Percentiles rank a stretch among this genome's conserved stretches.
These are phyloP conservation scores for Talaromyces sp. DNA, from an alignment of 2,329 filamentous ascomycete genomes.

Conservation along the genomic window DNA sequence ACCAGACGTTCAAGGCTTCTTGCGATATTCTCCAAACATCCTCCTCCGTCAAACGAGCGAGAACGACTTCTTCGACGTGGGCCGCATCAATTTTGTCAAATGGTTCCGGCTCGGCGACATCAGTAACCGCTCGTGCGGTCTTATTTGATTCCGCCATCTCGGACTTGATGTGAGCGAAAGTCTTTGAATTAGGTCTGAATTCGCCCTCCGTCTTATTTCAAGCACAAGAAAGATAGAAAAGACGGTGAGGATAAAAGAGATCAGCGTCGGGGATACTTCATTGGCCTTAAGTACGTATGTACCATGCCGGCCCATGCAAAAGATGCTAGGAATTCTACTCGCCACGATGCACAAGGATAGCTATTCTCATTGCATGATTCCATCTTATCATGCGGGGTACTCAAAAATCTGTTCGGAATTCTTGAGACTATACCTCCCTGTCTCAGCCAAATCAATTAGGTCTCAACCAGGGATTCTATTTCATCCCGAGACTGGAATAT, in stretches of 20 bases:
- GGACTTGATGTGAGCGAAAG: background rate
- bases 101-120: conserved; percentile 18
- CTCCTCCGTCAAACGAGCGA: conserved; percentile 47
- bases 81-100: conserved; percentile 15
- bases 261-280: background rate
- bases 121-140: background rate
- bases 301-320: background rate
- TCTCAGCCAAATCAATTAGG: background rate
- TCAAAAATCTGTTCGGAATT: background rate
- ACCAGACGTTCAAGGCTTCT: conserved; percentile 42
- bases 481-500: background rate
- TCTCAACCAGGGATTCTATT: background rate
- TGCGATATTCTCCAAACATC: conserved; percentile 43
- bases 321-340: background rate
- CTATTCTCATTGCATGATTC: conserved; percentile 1
- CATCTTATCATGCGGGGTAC: background rate
- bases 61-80: conserved; percentile 45
- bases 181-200: background rate
- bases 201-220: background rate
- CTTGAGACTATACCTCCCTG: background rate
- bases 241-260: background rate
- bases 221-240: background rate
- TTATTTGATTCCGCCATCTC: background rate
- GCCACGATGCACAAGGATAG: background rate
- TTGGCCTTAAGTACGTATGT: background rate